A percentile compares a stretch with the other conserved stretches of the same genome.
phyloP scores from a whole-genome alignment of 1,284 basidiomycete genomes.

The Fomitopsis palustris region DNA sequence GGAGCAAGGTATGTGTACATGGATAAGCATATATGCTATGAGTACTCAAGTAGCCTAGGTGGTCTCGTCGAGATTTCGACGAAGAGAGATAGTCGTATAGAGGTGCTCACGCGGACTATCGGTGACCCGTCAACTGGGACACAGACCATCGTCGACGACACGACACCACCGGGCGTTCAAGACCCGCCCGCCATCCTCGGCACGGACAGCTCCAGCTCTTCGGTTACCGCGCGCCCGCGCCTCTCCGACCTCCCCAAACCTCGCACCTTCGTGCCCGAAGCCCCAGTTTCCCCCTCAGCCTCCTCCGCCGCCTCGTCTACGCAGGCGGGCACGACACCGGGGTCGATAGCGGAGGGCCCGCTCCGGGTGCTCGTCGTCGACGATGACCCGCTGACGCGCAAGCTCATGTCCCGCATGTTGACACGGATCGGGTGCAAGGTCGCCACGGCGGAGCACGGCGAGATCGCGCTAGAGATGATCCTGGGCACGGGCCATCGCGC shows the following conservation, averaged over 20 bases:
- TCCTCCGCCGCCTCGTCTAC: constrained; percentile 12
- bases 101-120: constrained; percentile 43
- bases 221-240: constrained; percentile 16
- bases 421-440: constrained; percentile 77
- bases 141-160: constrained; percentile 14
- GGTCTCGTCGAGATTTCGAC: constrained; percentile 59
- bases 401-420: constrained; percentile 80
- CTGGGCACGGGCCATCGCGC: constrained; percentile 32
- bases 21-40: no score
- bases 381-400: constrained; percentile 76
- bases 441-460: constrained; percentile 84
- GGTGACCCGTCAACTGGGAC: constrained; percentile 46
- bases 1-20: constrained; percentile 53
- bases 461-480: constrained; percentile 75
- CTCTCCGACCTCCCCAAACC: constrained; percentile 21
- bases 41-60: no score
- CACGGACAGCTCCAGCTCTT: constrained; percentile 14
- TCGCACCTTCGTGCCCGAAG: constrained; percentile 18
- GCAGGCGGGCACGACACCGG: constrained; percentile 4
- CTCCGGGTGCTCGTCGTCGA: constrained; percentile 73
- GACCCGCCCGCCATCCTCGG: constrained; percentile 7
- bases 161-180: constrained; percentile 14
- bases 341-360: constrained; percentile 36
- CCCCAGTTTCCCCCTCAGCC: constrained; percentile 15
- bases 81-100: constrained; percentile 38